Evolutionary conservation across 1,284 basidiomycete genomes (phyloP).

Genomic region (Pascua sp.): DNA sequence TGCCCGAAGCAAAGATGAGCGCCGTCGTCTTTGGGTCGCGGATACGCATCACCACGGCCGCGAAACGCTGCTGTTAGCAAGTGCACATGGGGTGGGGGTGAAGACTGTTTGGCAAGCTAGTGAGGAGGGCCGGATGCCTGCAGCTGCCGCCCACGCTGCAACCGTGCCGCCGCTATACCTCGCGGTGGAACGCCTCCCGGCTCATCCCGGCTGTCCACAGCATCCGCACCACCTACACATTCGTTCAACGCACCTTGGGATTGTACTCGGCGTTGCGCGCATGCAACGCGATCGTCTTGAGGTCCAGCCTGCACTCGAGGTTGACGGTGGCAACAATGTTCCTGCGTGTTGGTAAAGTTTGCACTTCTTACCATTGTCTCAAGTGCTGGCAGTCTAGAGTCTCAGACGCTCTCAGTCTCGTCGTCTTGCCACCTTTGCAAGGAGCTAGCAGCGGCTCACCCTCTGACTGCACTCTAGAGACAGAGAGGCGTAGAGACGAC

Average conservation of each 20-base stretch:
- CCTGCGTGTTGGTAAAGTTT: slow-evolving; percentile 41
- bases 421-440: too few relatives aligned
- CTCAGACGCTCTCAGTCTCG: too few relatives aligned
- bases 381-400: background rate
- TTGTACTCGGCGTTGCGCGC: slow-evolving; percentile 99
- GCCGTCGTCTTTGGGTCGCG: slow-evolving; percentile 99
- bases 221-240: background rate
- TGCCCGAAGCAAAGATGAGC: slow-evolving; percentile 98
- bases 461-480: background rate
- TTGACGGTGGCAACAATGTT: slow-evolving; percentile 99
- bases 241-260: slow-evolving; percentile 76
- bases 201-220: background rate
- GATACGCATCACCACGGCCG: slow-evolving; percentile 99
- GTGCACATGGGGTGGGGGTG: background rate
- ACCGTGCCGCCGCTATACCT: too few relatives aligned
- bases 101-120: background rate
- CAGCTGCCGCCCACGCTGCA: too few relatives aligned
- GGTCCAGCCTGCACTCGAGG: slow-evolving; percentile 90
- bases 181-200: too few relatives aligned
- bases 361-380: background rate
- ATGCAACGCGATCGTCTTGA: slow-evolving; percentile 98
- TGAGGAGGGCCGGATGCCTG: background rate
- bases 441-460: background rate
- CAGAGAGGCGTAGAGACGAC: background rate
- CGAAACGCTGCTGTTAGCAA: slow-evolving; percentile 82